A percentile compares a stretch with the other conserved stretches of the same genome.
Conservation (phyloP, 164 flowering plant species). For the Berberis vulgaris region DNA sequence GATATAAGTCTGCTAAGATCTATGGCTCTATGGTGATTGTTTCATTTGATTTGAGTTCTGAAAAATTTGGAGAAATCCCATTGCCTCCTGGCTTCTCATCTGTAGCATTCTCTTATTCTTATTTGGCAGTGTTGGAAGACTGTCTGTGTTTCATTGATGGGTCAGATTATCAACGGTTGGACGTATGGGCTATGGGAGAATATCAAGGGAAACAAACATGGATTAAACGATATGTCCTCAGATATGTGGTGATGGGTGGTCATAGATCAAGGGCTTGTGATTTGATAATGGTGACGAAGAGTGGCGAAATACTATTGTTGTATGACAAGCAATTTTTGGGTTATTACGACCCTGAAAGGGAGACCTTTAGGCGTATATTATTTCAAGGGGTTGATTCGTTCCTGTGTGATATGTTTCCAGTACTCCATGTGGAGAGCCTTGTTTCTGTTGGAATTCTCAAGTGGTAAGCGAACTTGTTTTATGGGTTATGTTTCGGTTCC, state of each 20-base stretch:
- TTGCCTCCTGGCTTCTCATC: neutral
- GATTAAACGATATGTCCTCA: neutral
- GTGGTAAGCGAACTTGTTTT: no score
- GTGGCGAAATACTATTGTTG: neutral
- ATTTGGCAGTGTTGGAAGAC: neutral
- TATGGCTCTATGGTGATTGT: neutral
- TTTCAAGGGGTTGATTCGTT: no score
- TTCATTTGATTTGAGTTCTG: neutral
- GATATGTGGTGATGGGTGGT: neutral
- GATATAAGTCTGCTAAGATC: neutral
- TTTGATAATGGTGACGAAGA: neutral
- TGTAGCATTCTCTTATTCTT: neutral
- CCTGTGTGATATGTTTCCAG: no score
- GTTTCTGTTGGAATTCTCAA: no score
- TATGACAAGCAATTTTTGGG: no score
- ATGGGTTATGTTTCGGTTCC: no score
- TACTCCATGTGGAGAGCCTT: no score
- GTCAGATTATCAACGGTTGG: neutral
- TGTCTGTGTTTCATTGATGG: neutral
- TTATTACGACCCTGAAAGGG: no score
- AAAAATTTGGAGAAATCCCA: neutral
- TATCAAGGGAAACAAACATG: neutral
- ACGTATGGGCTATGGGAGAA: neutral
- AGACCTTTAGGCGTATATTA: no score
- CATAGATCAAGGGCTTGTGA: neutral